Evolutionary conservation across 306 rosid genomes (phyloP).

Genomic region (Arachis stenosperma): DNA sequence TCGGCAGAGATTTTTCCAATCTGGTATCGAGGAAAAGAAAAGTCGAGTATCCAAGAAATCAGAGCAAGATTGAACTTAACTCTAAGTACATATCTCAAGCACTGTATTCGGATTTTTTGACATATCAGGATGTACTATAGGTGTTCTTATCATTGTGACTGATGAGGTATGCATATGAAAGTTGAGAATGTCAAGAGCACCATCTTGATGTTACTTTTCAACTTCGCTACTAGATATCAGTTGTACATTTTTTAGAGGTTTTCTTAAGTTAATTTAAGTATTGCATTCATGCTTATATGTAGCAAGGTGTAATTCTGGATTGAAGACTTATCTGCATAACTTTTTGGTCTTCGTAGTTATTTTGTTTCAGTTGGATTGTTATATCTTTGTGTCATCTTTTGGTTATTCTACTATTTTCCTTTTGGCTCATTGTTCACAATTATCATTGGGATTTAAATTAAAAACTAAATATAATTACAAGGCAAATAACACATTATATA

Average conservation of each 20-base stretch:
- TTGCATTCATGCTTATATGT: slow-evolving; percentile 28
- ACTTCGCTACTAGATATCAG: slow-evolving; percentile 1
- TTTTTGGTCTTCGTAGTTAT: neutral
- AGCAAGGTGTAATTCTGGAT: slow-evolving; percentile 9
- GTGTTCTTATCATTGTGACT: neutral
- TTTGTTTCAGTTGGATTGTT: slow-evolving; percentile 4
- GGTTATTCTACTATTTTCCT: neutral
- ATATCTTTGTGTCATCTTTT: neutral
- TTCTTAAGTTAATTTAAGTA: slow-evolving; percentile 9
- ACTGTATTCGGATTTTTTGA: slow-evolving; percentile 13
- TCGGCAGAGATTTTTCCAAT: slow-evolving; percentile 78
- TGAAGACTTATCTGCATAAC: neutral
- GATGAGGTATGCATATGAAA: neutral
- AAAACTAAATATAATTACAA: too few relatives aligned
- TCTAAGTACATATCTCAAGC: slow-evolving; percentile 1
- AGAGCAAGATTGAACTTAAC: slow-evolving; percentile 32
- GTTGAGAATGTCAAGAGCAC: slow-evolving; percentile 26
- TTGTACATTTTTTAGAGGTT: neutral
- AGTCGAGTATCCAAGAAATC: slow-evolving; percentile 43
- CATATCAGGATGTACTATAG: slow-evolving; percentile 13
- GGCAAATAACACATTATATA: too few relatives aligned
- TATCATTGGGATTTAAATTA: neutral
- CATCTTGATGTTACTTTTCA: neutral
- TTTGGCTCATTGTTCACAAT: neutral
- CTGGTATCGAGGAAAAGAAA: slow-evolving; percentile 82